These are phyloP conservation scores for Linaria vulgaris DNA, from an alignment of 257 asterid species.

Conservation along the genomic window DNA sequence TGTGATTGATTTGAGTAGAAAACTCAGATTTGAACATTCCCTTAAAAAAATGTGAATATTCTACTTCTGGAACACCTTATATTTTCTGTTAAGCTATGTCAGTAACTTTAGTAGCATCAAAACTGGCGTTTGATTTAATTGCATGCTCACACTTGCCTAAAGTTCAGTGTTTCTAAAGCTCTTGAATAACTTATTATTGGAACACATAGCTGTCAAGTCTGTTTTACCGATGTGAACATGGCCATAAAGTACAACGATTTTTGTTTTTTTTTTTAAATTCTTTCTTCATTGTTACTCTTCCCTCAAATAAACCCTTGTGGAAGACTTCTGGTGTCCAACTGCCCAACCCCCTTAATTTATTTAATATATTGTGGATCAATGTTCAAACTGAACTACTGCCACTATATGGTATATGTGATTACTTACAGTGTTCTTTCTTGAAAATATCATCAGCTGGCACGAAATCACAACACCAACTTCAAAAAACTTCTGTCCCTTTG, in stretches of 20 bases:
- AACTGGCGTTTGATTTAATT: neutral
- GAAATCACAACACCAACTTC: conserved; percentile 30
- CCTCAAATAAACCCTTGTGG: too few species aligned
- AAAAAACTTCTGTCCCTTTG: conserved; percentile 26
- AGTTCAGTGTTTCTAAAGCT: neutral
- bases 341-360: neutral
- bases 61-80: conserved; percentile 4
- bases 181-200: neutral
- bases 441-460: conserved; percentile 30
- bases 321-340: neutral
- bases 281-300: neutral
- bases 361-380: conserved; percentile 5
- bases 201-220: neutral
- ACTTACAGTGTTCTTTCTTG: conserved; percentile 17
- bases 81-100: neutral
- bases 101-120: neutral
- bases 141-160: neutral
- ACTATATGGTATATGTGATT: too few species aligned
- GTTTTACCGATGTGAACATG: neutral
- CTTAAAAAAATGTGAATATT: neutral
- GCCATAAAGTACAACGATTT: neutral
- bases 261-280: too few species aligned
- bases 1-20: conserved; percentile 16
- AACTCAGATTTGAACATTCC: conserved; percentile 12
- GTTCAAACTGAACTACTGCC: neutral